phyloP scores from a whole-genome alignment of 1,139 yeast genomes.

The Candida sanyaensis region DNA sequence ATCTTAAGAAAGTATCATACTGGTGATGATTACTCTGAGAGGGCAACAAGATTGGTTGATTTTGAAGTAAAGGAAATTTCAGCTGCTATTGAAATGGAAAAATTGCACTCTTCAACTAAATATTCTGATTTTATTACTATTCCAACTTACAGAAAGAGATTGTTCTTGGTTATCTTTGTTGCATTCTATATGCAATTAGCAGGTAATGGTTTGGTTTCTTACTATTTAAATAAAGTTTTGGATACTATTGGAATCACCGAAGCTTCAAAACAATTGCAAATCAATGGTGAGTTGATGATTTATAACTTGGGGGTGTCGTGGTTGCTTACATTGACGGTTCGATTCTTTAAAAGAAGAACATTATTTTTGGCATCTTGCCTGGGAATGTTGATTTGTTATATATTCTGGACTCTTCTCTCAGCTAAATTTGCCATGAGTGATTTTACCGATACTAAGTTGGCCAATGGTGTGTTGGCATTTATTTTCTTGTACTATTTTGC shows the following conservation, averaged over 20 bases:
- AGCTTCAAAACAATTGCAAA: conserved; percentile 42
- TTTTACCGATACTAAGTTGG: conserved; percentile 30
- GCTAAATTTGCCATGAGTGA: conserved; percentile 39
- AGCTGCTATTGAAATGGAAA: conserved; percentile 38
- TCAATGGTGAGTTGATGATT: conserved; percentile 48
- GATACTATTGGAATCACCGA: conserved; percentile 51
- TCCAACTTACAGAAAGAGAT: conserved; percentile 45
- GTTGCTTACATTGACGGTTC: conserved; percentile 29
- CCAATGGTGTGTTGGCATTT: conserved; percentile 47
- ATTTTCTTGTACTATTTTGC: conserved; percentile 41
- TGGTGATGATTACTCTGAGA: conserved; percentile 32
- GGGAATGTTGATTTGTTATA: conserved; percentile 38
- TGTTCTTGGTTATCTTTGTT: conserved; percentile 34
- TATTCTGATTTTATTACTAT: conserved; percentile 39
- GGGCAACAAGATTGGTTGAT: conserved; percentile 36
- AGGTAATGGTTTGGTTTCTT: conserved; percentile 55
- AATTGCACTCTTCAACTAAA: conserved; percentile 22
- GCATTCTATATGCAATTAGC: conserved; percentile 47
- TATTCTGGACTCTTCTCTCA: conserved; percentile 41
- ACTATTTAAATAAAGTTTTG: conserved; percentile 50
- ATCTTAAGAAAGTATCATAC: conserved; percentile 46
- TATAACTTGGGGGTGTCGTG: conserved; percentile 41
- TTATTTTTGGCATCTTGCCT: conserved; percentile 39
- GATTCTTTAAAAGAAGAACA: conserved; percentile 43
- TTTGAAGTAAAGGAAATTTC: conserved; percentile 50